These are phyloP conservation scores for Leptoxyphium fumago DNA, from an alignment of 2,329 filamentous ascomycete species.

Conservation along the genomic window DNA sequence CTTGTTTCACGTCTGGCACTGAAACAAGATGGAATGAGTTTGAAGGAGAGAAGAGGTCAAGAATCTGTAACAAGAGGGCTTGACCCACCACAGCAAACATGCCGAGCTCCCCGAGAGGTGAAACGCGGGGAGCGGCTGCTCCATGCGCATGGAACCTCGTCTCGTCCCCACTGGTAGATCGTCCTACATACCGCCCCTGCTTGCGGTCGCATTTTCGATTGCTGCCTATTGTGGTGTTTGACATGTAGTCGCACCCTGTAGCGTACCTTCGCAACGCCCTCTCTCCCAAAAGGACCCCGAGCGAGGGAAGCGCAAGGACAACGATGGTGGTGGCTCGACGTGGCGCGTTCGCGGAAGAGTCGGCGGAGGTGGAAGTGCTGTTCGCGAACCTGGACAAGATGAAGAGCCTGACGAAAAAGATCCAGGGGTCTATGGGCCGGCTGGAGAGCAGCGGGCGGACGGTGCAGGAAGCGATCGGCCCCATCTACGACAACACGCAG, in stretches of 20 bases:
- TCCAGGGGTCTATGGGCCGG: constrained; percentile 70
- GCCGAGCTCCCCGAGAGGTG: too few species aligned
- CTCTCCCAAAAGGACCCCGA: not conserved
- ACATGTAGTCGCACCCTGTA: not conserved
- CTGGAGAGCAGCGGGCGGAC: constrained; percentile 80
- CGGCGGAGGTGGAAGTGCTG: constrained; percentile 52
- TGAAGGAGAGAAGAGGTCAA: too few species aligned
- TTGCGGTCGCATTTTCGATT: too few species aligned
- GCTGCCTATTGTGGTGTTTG: too few species aligned
- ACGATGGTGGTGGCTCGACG: constrained; percentile 41
- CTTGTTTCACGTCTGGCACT: too few species aligned
- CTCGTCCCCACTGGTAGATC: too few species aligned
- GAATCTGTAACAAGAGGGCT: too few species aligned
- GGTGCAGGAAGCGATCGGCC: constrained; percentile 81
- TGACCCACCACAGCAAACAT: too few species aligned
- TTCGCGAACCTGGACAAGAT: constrained; percentile 75
- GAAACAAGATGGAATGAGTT: too few species aligned
- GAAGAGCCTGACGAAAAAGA: constrained; percentile 84
- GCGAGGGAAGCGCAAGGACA: not conserved
- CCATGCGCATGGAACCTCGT: too few species aligned
- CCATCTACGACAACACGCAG: constrained; percentile 84
- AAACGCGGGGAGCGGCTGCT: too few species aligned
- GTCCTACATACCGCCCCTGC: too few species aligned
- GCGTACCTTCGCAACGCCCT: constrained; percentile 7
- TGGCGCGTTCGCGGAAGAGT: constrained; percentile 48